Evolutionary conservation across 2,329 filamentous ascomycete species (phyloP).

Genomic region (Microcyclosporella mali): DNA sequence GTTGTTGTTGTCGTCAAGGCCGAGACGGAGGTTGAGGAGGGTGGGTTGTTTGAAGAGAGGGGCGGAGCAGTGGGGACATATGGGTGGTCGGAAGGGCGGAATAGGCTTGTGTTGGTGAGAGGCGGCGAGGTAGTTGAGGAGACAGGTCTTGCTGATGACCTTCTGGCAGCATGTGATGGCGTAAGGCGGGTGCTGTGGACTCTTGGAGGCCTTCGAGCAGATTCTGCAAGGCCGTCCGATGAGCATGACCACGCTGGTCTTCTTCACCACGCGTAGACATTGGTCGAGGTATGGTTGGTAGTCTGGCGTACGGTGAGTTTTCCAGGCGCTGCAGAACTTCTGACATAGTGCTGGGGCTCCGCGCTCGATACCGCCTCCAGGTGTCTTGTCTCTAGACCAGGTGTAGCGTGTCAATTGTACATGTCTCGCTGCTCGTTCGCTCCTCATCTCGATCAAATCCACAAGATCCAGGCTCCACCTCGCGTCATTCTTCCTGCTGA

Average conservation of each 20-base stretch:
- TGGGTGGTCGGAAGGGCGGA: neutral
- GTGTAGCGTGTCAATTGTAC: constrained; percentile 4
- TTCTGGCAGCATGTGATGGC: neutral
- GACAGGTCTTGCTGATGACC: neutral
- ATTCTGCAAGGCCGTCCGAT: neutral
- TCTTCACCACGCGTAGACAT: neutral
- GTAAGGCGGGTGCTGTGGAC: neutral
- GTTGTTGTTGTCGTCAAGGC: neutral
- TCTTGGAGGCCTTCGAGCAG: neutral
- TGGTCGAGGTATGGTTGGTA: neutral
- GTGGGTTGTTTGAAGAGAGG: constrained; percentile 1
- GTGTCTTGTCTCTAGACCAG: no score
- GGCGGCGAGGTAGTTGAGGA: neutral
- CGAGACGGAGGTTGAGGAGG: neutral
- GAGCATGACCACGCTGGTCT: neutral
- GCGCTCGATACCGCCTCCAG: neutral
- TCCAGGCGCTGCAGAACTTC: neutral
- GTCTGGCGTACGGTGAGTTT: neutral
- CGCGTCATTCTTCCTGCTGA: neutral
- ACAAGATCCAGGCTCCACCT: constrained; percentile 11
- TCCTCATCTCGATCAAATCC: constrained; percentile 9
- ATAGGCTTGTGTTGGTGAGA: neutral
- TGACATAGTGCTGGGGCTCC: neutral
- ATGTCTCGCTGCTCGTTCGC: constrained; percentile 9
- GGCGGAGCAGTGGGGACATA: neutral